A percentile compares a stretch with the other conserved stretches of the same genome.
These are phyloP conservation scores for Boletus sp. DNA, from an alignment of 768 basidiomycete genomes.

Conservation along the genomic window DNA sequence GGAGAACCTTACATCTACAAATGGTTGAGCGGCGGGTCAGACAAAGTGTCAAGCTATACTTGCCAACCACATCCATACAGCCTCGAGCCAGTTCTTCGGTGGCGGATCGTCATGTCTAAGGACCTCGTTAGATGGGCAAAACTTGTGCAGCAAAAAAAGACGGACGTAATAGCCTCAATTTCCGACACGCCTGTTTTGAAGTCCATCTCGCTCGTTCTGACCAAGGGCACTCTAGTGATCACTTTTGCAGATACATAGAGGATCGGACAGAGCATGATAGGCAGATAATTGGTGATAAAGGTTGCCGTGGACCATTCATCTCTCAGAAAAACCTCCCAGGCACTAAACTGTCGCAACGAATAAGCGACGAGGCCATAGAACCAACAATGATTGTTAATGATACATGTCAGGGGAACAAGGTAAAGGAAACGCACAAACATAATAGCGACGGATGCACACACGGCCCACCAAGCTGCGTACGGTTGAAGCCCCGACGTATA, in stretches of 20 bases:
- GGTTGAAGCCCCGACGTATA: constrained; percentile 42
- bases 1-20: constrained; percentile 9
- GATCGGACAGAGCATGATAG: constrained; percentile 42
- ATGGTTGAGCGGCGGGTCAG: not conserved
- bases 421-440: constrained; percentile 33
- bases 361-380: not conserved
- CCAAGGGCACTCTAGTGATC: constrained; percentile 5
- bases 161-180: constrained; percentile 19
- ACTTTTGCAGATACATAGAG: constrained; percentile 37
- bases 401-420: not conserved
- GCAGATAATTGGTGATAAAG: constrained; percentile 40
- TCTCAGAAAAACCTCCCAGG: constrained; percentile 37
- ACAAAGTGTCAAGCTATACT: constrained; percentile 1
- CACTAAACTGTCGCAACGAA: constrained; percentile 29
- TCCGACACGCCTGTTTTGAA: constrained; percentile 14
- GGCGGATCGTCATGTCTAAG: constrained; percentile 16
- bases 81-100: constrained; percentile 20
- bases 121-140: not conserved
- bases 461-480: constrained; percentile 38
- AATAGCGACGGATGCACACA: constrained; percentile 23
- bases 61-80: constrained; percentile 21
- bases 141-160: not conserved
- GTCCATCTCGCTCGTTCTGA: constrained; percentile 21
- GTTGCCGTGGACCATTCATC: constrained; percentile 34
- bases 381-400: not conserved